phyloP scores from a whole-genome alignment of 305 asterid species.

The Withania somnifera region DNA sequence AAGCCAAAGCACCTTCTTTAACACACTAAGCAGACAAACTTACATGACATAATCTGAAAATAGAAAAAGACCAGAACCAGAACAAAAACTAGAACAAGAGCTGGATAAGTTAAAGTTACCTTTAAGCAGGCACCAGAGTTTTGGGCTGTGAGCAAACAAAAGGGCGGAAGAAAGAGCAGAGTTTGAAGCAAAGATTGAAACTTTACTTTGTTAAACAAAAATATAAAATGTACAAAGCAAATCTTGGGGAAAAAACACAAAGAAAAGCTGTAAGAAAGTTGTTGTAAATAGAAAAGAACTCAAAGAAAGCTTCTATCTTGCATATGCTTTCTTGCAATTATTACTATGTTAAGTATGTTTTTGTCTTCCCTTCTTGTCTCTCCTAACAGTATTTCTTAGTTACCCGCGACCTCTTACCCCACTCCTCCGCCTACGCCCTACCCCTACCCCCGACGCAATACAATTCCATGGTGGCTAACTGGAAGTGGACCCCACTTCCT shows the following conservation, averaged over 20 bases:
- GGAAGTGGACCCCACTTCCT: not conserved
- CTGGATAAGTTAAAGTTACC: not conserved
- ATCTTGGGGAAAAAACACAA: not conserved
- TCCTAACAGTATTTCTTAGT: not conserved
- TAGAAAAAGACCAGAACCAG: not conserved
- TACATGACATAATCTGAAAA: not conserved
- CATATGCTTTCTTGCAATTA: not conserved
- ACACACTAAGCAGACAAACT: not conserved
- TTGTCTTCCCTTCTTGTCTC: not conserved
- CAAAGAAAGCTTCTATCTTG: not conserved
- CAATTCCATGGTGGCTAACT: not conserved
- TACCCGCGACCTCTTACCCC: not conserved
- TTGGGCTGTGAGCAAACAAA: not conserved
- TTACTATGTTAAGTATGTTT: not conserved
- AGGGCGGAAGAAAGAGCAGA: not conserved
- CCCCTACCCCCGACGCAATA: too few relatives aligned
- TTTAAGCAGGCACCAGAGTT: not conserved
- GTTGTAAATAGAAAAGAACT: not conserved
- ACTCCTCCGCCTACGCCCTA: too few relatives aligned
- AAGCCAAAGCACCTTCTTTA: not conserved
- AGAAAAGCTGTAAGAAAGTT: not conserved
- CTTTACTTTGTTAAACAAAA: not conserved
- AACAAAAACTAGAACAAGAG: not conserved
- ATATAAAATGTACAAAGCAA: not conserved
- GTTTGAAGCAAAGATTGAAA: not conserved